A percentile compares a stretch with the other conserved stretches of the same genome.
These are phyloP conservation scores for Ormosia semicastrata DNA, from an alignment of 306 rosid species.

Conservation along the genomic window DNA sequence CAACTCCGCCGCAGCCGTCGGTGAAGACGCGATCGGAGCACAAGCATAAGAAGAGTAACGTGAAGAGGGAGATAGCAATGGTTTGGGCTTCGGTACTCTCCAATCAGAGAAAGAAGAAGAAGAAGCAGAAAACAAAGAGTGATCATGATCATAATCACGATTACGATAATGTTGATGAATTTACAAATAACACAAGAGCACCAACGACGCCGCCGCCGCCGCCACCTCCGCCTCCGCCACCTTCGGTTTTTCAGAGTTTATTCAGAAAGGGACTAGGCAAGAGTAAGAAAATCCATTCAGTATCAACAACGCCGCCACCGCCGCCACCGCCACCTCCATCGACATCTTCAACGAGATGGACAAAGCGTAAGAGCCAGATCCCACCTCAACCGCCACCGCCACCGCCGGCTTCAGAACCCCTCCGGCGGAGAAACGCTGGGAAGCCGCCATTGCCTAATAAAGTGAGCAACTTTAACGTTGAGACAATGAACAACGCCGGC, in stretches of 20 bases:
- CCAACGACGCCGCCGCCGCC: constrained; percentile 62
- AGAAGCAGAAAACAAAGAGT: constrained; percentile 37
- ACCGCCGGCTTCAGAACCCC: constrained; percentile 8
- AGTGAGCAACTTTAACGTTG: constrained; percentile 8
- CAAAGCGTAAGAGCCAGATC: constrained; percentile 37
- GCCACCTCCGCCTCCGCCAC: constrained; percentile 60
- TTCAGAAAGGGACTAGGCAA: constrained; percentile 61
- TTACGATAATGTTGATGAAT: constrained; percentile 28
- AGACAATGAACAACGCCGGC: constrained; percentile 35
- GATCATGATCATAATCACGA: constrained; percentile 18
- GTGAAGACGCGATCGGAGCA: constrained; percentile 34
- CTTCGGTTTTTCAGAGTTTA: constrained; percentile 64
- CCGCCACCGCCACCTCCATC: constrained; percentile 48
- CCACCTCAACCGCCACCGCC: constrained; percentile 38
- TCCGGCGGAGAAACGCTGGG: background rate
- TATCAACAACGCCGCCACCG: constrained; percentile 41
- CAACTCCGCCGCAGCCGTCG: constrained; percentile 10
- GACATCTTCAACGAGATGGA: constrained; percentile 35
- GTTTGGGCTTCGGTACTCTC: constrained; percentile 69
- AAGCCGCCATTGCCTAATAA: constrained; percentile 70
- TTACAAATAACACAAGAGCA: background rate
- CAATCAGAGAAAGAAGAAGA: constrained; percentile 61
- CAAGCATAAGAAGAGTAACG: constrained; percentile 37
- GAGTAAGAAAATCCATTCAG: constrained; percentile 65
- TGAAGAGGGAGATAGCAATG: constrained; percentile 53